phyloP scores from a whole-genome alignment of 2,329 filamentous ascomycete species.

The Samsoniella hepiali region DNA sequence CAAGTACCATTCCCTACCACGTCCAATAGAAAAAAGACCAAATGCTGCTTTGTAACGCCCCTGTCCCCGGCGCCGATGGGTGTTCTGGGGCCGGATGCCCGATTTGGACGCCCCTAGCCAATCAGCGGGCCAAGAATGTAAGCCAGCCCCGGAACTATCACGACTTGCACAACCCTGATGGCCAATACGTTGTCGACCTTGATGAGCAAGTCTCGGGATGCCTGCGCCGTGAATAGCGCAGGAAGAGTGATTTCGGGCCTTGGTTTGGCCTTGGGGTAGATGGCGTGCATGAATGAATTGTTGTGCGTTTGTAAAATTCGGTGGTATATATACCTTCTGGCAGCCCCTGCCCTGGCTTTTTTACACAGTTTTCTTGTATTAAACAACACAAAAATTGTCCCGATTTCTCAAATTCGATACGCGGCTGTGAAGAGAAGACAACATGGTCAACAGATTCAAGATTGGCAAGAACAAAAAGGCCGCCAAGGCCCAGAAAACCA shows the following conservation, averaged over 20 bases:
- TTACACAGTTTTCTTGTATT: not conserved
- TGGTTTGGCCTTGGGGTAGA: not conserved
- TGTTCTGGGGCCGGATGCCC: slow-evolving; percentile 7
- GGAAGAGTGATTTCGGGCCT: not conserved
- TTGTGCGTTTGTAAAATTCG: slow-evolving; percentile 14
- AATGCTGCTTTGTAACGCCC: not conserved
- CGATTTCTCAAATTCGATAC: not conserved
- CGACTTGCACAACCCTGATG: slow-evolving; percentile 17
- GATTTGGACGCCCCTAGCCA: slow-evolving; percentile 2
- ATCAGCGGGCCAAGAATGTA: slow-evolving; percentile 10
- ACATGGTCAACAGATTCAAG: slow-evolving; percentile 15
- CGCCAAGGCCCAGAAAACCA: slow-evolving; percentile 15
- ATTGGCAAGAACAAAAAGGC: slow-evolving; percentile 17
- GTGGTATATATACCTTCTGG: slow-evolving; percentile 9
- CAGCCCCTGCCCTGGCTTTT: slow-evolving; percentile 1
- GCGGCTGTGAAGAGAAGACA: not conserved
- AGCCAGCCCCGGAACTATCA: slow-evolving; percentile 17
- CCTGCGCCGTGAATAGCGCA: not conserved
- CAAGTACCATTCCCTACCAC: not conserved
- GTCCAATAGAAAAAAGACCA: not conserved
- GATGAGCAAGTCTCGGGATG: slow-evolving; percentile 10
- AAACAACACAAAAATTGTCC: not conserved
- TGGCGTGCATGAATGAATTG: not conserved
- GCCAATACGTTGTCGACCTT: slow-evolving; percentile 11
- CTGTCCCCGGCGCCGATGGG: not conserved